phyloP scores from a whole-genome alignment of 768 basidiomycete genomes.

The Hericium erinaceus region DNA sequence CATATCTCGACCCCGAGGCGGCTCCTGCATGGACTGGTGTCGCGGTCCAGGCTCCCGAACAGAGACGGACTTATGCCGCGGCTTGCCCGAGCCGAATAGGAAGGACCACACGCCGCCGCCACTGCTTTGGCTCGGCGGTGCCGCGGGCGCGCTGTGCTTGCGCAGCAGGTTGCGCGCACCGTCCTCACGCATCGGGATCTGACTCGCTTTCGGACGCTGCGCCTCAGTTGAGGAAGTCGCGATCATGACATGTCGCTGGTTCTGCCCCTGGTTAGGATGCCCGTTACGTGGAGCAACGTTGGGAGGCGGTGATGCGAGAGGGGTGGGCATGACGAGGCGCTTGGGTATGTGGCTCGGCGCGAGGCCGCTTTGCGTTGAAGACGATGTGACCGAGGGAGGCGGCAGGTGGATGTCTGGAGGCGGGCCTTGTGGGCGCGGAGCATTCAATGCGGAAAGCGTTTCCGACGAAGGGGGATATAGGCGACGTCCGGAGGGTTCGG shows the following conservation, averaged over 20 bases:
- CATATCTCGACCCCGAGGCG: not conserved
- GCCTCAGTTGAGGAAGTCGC: not conserved
- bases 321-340: constrained; percentile 66
- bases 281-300: not conserved
- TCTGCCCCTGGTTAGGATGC: not conserved
- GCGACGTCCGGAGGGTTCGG: not conserved
- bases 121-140: not conserved
- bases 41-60: not conserved
- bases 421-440: not conserved
- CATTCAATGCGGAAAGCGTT: constrained; percentile 4
- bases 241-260: not conserved
- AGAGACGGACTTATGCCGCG: not conserved
- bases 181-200: constrained; percentile 18
- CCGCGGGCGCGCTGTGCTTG: constrained; percentile 15
- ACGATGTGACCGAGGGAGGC: constrained; percentile 4
- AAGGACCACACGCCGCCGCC: constrained; percentile 8
- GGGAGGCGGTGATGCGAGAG: constrained; percentile 26
- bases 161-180: constrained; percentile 16
- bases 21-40: not conserved
- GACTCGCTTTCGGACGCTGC: constrained; percentile 9
- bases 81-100: constrained; percentile 13
- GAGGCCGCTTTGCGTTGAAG: constrained; percentile 7
- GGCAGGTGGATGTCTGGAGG: not conserved
- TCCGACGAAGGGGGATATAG: constrained; percentile 11
- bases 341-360: constrained; percentile 41